Percentiles rank a stretch among this genome's conserved stretches.
These are phyloP conservation scores for Colletotrichum shisoi DNA, from an alignment of 2,329 filamentous ascomycete genomes.

Conservation along the genomic window DNA sequence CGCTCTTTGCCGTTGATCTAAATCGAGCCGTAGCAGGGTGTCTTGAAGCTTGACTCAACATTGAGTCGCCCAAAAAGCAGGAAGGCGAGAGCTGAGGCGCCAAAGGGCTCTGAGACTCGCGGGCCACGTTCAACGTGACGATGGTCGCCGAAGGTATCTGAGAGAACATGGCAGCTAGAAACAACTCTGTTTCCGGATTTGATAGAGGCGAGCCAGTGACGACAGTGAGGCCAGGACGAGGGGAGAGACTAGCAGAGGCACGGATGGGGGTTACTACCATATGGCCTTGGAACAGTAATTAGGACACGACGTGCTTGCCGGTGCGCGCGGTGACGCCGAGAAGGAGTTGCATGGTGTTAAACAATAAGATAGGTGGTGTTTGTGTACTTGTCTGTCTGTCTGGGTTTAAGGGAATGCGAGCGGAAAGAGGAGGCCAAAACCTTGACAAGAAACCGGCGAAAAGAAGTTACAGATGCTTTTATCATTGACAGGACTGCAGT, in stretches of 20 bases:
- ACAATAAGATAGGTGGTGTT: not conserved
- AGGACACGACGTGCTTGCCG: slow-evolving; percentile 52
- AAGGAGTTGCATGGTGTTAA: slow-evolving; percentile 50
- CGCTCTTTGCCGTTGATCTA: too few relatives aligned
- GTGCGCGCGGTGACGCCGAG: slow-evolving; percentile 55
- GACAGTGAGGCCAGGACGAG: not conserved
- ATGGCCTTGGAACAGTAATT: slow-evolving; percentile 51
- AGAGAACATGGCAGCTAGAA: slow-evolving; percentile 34
- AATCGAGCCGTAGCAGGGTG: too few relatives aligned
- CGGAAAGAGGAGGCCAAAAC: too few relatives aligned
- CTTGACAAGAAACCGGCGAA: too few relatives aligned
- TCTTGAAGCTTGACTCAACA: too few relatives aligned
- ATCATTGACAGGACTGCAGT: too few relatives aligned
- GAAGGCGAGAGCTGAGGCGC: slow-evolving; percentile 51
- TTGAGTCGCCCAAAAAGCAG: slow-evolving; percentile 50
- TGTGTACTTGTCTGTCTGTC: not conserved
- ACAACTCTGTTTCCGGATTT: not conserved
- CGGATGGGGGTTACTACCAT: slow-evolving; percentile 52
- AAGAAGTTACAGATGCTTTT: too few relatives aligned
- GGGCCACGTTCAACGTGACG: slow-evolving; percentile 52
- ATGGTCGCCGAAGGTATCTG: slow-evolving; percentile 47
- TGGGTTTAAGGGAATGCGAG: not conserved
- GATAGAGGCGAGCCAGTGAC: slow-evolving; percentile 13
- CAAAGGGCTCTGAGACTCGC: slow-evolving; percentile 53
- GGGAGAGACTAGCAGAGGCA: slow-evolving; percentile 36